Evolutionary conservation across 73 alveolate species (phyloP).

Genomic region (Urostyla sp.): DNA sequence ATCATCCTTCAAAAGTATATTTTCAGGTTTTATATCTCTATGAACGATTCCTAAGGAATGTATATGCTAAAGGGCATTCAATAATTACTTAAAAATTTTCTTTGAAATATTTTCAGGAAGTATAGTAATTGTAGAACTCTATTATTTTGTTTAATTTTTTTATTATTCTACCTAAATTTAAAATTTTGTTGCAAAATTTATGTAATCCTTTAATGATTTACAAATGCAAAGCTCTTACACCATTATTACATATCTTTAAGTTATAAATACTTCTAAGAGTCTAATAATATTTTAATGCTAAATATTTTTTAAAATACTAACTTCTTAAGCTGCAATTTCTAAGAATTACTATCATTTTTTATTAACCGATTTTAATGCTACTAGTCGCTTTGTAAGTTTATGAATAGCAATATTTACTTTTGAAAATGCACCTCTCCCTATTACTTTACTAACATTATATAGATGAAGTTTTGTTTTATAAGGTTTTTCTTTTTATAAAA

Average conservation of each 20-base stretch:
- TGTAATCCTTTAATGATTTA: too few species aligned
- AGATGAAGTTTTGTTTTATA: slow-evolving; percentile 6
- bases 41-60: slow-evolving; percentile 66
- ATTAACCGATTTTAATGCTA: slow-evolving; percentile 43
- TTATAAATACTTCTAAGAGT: slow-evolving; percentile 64
- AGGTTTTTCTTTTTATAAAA: not conserved
- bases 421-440: slow-evolving; percentile 18
- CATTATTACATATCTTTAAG: slow-evolving; percentile 67
- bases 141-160: slow-evolving; percentile 74
- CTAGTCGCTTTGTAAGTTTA: not conserved
- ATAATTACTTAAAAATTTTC: not conserved
- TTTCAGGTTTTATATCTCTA: slow-evolving; percentile 86
- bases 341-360: slow-evolving; percentile 56
- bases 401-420: not conserved
- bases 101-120: not conserved
- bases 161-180: slow-evolving; percentile 82
- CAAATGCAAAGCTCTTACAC: too few species aligned
- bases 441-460: not conserved
- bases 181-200: too few species aligned
- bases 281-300: slow-evolving; percentile 50
- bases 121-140: slow-evolving; percentile 17
- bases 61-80: slow-evolving; percentile 14
- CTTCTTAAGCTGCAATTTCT: slow-evolving; percentile 67
- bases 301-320: not conserved
- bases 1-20: slow-evolving; percentile 71